These are phyloP conservation scores for Jasminum sambac DNA, from an alignment of 257 asterid species.

Conservation along the genomic window DNA sequence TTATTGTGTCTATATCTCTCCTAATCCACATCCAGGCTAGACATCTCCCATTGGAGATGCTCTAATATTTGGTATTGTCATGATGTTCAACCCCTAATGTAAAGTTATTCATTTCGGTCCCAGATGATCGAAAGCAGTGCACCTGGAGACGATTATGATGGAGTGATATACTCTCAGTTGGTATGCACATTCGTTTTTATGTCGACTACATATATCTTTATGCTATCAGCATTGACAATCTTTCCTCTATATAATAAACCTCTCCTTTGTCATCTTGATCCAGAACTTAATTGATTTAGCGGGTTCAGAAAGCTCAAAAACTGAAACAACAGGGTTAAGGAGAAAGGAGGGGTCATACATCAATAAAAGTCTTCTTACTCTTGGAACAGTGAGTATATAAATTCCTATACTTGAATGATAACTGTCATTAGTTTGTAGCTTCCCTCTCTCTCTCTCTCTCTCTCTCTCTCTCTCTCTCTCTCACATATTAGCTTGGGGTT, in stretches of 20 bases:
- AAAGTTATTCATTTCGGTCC: constrained; percentile 21
- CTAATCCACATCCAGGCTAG: no score
- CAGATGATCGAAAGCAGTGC: constrained; percentile 99
- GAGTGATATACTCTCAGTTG: constrained; percentile 95
- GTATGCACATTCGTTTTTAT: constrained; percentile 47
- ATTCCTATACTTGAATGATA: constrained; percentile 7
- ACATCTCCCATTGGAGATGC: no score
- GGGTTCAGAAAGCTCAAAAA: constrained; percentile 97
- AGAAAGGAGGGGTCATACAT: constrained; percentile 98
- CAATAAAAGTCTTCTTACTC: constrained; percentile 96
- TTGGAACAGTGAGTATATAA: constrained; percentile 81
- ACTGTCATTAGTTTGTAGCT: constrained; percentile 1
- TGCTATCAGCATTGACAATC: not conserved
- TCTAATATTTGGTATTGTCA: constrained; percentile 16
- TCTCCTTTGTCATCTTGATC: constrained; percentile 31
- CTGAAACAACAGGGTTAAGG: constrained; percentile 93
- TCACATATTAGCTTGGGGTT: not conserved
- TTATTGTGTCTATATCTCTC: no score
- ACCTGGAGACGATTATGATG: constrained; percentile 94
- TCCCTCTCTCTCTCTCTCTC: constrained; percentile 5
- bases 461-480: not conserved
- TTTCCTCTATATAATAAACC: constrained; percentile 11
- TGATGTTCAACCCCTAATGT: constrained; percentile 11
- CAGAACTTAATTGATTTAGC: constrained; percentile 95
- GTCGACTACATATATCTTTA: constrained; percentile 8